Percentiles rank a stretch among this genome's conserved stretches.
These are phyloP conservation scores for Penicillium turbatum DNA, from an alignment of 495 filamentous ascomycete species.

Conservation along the genomic window DNA sequence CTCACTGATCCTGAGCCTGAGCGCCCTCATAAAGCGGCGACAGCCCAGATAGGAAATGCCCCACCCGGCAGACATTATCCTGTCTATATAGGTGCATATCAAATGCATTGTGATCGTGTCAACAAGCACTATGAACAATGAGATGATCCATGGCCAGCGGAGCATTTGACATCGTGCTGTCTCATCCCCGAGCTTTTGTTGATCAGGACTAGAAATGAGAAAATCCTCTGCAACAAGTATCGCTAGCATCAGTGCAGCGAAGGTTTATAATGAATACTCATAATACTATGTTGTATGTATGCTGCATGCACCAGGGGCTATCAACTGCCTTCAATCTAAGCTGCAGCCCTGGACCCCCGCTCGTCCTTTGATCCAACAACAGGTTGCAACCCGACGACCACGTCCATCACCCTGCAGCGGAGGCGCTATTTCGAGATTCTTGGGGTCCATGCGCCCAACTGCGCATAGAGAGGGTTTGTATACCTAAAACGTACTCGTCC, in stretches of 20 bases:
- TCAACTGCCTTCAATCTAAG: background rate
- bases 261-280: slow-evolving; percentile 18
- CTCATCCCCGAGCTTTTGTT: background rate
- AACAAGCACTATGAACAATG: background rate
- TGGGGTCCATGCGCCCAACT: background rate
- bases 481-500: background rate
- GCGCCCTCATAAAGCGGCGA: too few species aligned
- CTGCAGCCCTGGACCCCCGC: slow-evolving; percentile 5
- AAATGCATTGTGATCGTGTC: slow-evolving; percentile 4
- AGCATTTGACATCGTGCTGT: slow-evolving; percentile 7
- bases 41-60: too few species aligned
- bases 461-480: background rate
- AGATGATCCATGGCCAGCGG: background rate
- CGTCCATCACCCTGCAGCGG: slow-evolving; percentile 7
- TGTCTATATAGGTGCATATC: too few species aligned
- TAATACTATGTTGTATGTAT: background rate
- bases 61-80: too few species aligned
- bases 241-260: slow-evolving; percentile 5
- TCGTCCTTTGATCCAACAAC: background rate
- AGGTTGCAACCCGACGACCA: background rate
- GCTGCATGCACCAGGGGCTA: background rate
- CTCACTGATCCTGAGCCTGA: too few species aligned
- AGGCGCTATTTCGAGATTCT: slow-evolving; percentile 15
- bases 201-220: background rate
- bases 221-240: background rate